Base-by-base conservation (phyloP, 768 basidiomycete genomes). In the Naganishia friedmannii region DNA sequence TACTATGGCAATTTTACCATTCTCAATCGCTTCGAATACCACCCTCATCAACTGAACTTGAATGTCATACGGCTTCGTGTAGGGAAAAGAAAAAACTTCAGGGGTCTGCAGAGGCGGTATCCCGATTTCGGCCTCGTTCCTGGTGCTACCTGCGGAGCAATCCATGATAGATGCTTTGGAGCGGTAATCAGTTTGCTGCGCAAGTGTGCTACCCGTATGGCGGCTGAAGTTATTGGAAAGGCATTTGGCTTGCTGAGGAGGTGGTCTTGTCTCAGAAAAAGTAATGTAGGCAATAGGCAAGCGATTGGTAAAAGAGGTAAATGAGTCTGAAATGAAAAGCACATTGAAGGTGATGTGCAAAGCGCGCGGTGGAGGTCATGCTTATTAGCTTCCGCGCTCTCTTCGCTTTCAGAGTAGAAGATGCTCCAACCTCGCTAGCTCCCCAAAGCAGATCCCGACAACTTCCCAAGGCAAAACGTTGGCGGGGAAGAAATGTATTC, bases 21-120 rank as follows among this genome's bases (percentile, higher is more conserved):
- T 73, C 78, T 94, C 92, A 54, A 96, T 89, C 0, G 89, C 85
- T 7, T 84, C 75, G 79, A 93, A 97, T 0, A 98, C 83, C 73
- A 93, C 91, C 21, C 84, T 87, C 94, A 97, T 96, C 31, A 97
- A 86, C 42, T 90, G 86, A 0, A 85, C 82, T 78, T 98, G 95
- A 69, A 95, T 94, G 21, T 85, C 78, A 78, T 95, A 95, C 2
- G 93, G 93, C 4, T 87, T 83, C 19, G 86, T 83, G 76, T 89
- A 96, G 0, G 94, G 94, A 77, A 98, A 97, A 2, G 88, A 84
- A 77, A 96, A 96, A 0, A 75, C 74, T 0, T 80, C 76, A 0
- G 93, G 93, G 0, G 89, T 89, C 0, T 86, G 81, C 5, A 95
- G 81, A 1, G 70, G 55, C 10, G 75, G 72, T 17, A 73, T 51